Evolutionary conservation across 1,284 basidiomycete genomes (phyloP), one percentile per base, ranked within the genome.

Genomic region (Sporisorium graminicola): DNA sequence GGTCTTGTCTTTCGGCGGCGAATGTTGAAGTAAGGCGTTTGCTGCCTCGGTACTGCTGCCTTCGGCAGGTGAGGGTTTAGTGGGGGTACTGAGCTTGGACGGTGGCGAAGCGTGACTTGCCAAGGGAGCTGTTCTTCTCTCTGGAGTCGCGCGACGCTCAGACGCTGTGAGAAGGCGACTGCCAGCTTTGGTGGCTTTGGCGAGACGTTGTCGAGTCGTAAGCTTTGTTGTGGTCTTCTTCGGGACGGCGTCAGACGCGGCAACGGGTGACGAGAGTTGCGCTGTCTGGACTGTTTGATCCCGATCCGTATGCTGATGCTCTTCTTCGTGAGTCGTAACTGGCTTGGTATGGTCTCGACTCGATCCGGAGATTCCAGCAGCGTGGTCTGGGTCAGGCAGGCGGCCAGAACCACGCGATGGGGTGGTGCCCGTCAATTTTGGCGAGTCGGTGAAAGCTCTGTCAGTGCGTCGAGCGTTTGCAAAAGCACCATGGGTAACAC

Each of bases 141-240:
- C 70, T 0, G 65, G 64, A 7, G 70, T 61, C 0, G 64, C 56
- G 12, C 35, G 47, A 10, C 68, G 68, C 13, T 76, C 68, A 3
- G 74, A 57, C 5, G 57, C 65, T 18, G 58, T 44, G 3, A 77
- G 61, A 8, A 70, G 60, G 13, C 69, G 59, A 42, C 67, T 71
- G 9, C 70, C 71, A 3, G 62, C 75, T 49, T 77, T 77, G 16
- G 75, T 73, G 1, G 75, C 75, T 47, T 77, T 77, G 18, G 75
- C 71, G 0, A 77, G 56, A 29, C 75, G 66, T 46, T 74, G 71
- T 6, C 75, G 63, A 3, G 75, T 77, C 8, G 75, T 74, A 20
- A 77, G 62, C 56, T 77, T 77, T 4, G 51, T 77, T 4, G 51
- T 24, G 5, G 49, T 43, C 54, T 70, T 71, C 58, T 69, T 74